phyloP scores from a whole-genome alignment of 169 alveolate genomes.

The Eimeria maxima region DNA sequence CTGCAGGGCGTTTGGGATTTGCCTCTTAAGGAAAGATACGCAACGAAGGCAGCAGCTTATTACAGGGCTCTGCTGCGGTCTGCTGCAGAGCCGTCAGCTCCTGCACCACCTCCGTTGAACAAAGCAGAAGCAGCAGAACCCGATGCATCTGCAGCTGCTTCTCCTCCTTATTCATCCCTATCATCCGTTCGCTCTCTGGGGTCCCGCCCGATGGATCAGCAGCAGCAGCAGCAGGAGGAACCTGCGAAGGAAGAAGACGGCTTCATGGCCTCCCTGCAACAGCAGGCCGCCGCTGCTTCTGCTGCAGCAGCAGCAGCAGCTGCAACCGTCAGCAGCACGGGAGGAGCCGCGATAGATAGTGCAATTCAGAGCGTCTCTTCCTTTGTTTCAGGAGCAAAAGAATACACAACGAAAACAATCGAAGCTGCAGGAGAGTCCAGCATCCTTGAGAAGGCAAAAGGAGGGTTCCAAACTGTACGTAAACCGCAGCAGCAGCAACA shows the following conservation, averaged over 20 bases:
- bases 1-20: conserved; percentile 79
- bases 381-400: conserved; percentile 78
- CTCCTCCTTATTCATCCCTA: conserved; percentile 4
- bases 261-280: conserved; percentile 46
- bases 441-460: conserved; percentile 76
- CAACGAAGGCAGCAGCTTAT: conserved; percentile 84
- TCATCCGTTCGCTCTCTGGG: neutral
- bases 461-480: conserved; percentile 70
- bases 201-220: neutral
- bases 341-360: conserved; percentile 52
- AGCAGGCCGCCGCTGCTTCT: conserved; percentile 58
- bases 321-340: conserved; percentile 76
- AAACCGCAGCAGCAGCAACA: conserved; percentile 14
- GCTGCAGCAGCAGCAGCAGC: conserved; percentile 72
- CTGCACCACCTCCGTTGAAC: conserved; percentile 67
- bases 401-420: conserved; percentile 67
- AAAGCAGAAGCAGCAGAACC: conserved; percentile 34
- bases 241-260: conserved; percentile 13
- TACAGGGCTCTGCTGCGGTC: conserved; percentile 80
- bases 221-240: conserved; percentile 52
- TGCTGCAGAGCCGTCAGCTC: conserved; percentile 57
- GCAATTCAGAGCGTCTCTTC: conserved; percentile 47
- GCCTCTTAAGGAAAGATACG: conserved; percentile 80
- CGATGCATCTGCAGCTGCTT: conserved; percentile 15
- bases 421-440: conserved; percentile 68